Evolutionary conservation across 2,329 filamentous ascomycete genomes (phyloP).

Genomic region (Hymenoscyphus salicellus): DNA sequence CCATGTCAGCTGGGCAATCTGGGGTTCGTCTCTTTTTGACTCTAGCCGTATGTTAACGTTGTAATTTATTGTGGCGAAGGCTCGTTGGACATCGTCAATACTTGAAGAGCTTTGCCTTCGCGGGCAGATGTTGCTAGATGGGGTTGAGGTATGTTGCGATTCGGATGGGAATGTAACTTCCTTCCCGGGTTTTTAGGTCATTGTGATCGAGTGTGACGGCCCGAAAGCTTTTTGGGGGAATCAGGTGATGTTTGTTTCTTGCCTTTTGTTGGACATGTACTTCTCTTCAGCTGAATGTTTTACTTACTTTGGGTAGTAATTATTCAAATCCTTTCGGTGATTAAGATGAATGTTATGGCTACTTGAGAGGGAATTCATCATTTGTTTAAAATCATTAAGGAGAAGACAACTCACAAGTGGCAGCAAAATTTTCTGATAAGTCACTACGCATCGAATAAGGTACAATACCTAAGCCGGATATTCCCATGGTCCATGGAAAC

Average conservation of each 20-base stretch:
- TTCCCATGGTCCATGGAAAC: not conserved
- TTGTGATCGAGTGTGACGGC: not conserved
- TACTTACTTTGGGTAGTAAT: not conserved
- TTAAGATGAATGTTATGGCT: not conserved
- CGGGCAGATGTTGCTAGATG: not conserved
- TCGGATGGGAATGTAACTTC: not conserved
- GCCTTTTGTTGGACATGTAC: not conserved
- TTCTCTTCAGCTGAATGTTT: not conserved
- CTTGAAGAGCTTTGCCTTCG: not conserved
- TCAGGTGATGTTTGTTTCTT: not conserved
- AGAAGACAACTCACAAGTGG: not conserved
- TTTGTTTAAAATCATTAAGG: not conserved
- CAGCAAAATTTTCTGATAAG: not conserved
- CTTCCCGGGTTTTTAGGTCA: not conserved
- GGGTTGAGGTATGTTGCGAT: not conserved
- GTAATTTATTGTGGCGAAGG: not conserved
- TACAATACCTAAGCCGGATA: not conserved
- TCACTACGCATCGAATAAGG: not conserved
- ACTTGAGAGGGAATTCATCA: not conserved
- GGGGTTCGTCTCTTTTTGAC: not conserved
- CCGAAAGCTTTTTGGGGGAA: not conserved
- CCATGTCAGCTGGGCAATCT: not conserved
- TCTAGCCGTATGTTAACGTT: not conserved
- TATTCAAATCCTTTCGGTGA: not conserved
- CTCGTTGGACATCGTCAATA: not conserved